Conservation (phyloP, 2,329 filamentous ascomycete genomes). For the Bipolaris zeicola region DNA sequence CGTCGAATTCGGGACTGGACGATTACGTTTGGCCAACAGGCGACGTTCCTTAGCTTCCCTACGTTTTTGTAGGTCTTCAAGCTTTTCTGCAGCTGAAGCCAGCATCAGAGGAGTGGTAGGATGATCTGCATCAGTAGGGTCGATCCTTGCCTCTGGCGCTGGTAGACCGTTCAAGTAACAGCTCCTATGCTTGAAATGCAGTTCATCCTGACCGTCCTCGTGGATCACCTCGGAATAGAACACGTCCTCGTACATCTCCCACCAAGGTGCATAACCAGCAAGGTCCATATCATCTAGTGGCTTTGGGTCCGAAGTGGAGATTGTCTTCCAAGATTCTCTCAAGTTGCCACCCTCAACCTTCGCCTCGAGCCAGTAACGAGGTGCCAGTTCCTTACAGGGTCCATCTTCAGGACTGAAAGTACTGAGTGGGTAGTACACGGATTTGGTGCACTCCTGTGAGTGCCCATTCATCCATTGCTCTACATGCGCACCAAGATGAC, state of each 20-base stretch:
- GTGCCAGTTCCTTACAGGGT: constrained; percentile 33
- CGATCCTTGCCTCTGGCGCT: constrained; percentile 32
- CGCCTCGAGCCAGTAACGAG: constrained; percentile 36
- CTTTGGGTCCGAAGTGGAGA: constrained; percentile 27
- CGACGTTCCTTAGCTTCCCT: constrained; percentile 12
- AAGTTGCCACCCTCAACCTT: constrained; percentile 31
- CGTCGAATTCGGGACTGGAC: constrained; percentile 16
- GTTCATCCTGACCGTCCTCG: background rate
- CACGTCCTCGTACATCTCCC: constrained; percentile 34
- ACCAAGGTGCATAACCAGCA: constrained; percentile 32
- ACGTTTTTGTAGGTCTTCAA: constrained; percentile 21
- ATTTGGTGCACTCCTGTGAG: background rate
- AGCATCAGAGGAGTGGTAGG: constrained; percentile 5
- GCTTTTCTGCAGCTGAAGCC: constrained; percentile 15
- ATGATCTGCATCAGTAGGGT: constrained; percentile 27
- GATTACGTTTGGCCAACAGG: constrained; percentile 33
- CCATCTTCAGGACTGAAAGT: background rate
- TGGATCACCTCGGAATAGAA: constrained; percentile 1
- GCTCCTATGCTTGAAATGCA: background rate
- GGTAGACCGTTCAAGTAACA: constrained; percentile 22
- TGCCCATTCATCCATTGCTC: constrained; percentile 39
- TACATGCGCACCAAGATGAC: constrained; percentile 42
- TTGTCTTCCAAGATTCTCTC: constrained; percentile 34
- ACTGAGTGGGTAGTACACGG: background rate
- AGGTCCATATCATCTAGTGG: constrained; percentile 33